Evolutionary conservation across 305 asterid species (phyloP), one percentile per base, ranked within the genome.

Genomic region (Ajuga reptans): DNA sequence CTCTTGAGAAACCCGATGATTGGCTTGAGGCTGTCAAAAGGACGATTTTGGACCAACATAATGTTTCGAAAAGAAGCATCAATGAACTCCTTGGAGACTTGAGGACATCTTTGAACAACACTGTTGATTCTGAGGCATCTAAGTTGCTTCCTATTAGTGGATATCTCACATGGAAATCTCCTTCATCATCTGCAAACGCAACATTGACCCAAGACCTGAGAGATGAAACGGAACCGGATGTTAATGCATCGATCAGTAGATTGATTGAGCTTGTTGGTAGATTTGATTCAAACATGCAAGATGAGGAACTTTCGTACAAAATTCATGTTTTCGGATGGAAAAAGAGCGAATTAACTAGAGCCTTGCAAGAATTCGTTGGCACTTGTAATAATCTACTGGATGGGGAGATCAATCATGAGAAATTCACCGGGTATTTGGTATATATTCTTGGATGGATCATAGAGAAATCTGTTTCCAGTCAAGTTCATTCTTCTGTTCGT

Each of bases 161-260:
- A 41, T 83, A 81, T 24, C 55, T 87, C 29, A 68, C 85, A 5
- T 87, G 96, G 96, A 85, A 78, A 77, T 87, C 94, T 47, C 84
- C 88, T 0, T 17, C 74, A 47, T 42, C 82, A 24, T 83, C 90
- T 74, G 86, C 90, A 24, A 43, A 43, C 21, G 51, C 76, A 5
- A 69, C 36, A 14, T 77, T 63, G 9, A 34, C 53, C 77, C 78
- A 77, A 72, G 77, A 79, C 21, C 60, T 66, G 7, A 60, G 61
- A 45, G 80, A 70, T 11, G 5, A 24, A 41, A 9, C 47, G 43
- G 74, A 68, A 39, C 24, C 77, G 0, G 78, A 77, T 36, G 14
- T 77, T 71, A 75, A 69, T 17, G 50, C 41, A 9, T 84, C 89
- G 3, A 66, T 82, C 66, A 4, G 17, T 43, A 73, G 72, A 65